Percentiles rank a stretch among this genome's conserved stretches.
phyloP scores from a whole-genome alignment of 2,329 filamentous ascomycete species.

The Daldinia sp. region DNA sequence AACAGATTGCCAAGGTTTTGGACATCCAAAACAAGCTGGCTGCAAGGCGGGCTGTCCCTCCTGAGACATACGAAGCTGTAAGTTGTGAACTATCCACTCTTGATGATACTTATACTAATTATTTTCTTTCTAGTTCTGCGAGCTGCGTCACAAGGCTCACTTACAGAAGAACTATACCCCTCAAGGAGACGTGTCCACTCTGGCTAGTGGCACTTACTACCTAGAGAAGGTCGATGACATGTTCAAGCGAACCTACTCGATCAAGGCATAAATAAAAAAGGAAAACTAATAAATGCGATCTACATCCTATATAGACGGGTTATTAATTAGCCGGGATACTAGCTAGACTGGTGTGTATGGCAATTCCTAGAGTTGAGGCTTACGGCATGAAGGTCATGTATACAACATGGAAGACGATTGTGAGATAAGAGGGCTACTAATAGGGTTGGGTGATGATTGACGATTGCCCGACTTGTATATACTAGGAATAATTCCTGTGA shows the following conservation, averaged over 20 bases:
- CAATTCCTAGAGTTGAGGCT: slow-evolving; percentile 43
- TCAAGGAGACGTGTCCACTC: slow-evolving; percentile 73
- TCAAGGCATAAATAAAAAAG: slow-evolving; percentile 72
- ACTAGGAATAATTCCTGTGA: slow-evolving; percentile 42
- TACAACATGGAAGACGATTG: slow-evolving; percentile 32
- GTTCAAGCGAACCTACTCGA: slow-evolving; percentile 82
- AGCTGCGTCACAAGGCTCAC: slow-evolving; percentile 84
- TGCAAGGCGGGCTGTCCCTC: slow-evolving; percentile 73
- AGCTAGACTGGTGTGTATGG: slow-evolving; percentile 40
- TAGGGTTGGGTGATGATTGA: slow-evolving; percentile 37
- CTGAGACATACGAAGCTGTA: slow-evolving; percentile 80
- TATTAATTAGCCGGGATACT: slow-evolving; percentile 40
- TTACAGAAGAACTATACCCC: slow-evolving; percentile 83
- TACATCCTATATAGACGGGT: slow-evolving; percentile 46
- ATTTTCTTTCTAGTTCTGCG: slow-evolving; percentile 71
- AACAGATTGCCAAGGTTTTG: slow-evolving; percentile 74
- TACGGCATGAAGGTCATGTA: slow-evolving; percentile 43
- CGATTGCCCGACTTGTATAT: slow-evolving; percentile 48
- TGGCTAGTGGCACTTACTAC: slow-evolving; percentile 79
- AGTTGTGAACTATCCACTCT: slow-evolving; percentile 52
- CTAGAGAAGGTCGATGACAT: slow-evolving; percentile 84
- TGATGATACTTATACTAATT: slow-evolving; percentile 41
- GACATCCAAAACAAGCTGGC: slow-evolving; percentile 77
- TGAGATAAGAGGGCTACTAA: slow-evolving; percentile 43
- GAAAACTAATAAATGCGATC: slow-evolving; percentile 40